Base-by-base conservation (phyloP, 345 rosid species). In the Murraya paniculata region DNA sequence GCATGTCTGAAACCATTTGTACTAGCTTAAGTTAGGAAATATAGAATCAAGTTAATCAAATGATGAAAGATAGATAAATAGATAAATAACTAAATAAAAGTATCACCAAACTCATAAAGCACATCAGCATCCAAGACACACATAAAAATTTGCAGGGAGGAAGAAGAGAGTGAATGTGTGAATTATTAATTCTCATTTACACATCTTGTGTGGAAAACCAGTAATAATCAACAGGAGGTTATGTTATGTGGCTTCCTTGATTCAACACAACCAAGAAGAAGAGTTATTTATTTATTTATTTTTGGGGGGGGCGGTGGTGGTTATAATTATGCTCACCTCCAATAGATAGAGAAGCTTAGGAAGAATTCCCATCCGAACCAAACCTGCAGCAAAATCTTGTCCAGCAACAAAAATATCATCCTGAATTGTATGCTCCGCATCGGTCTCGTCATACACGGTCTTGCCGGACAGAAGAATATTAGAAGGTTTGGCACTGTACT, bases 311-410 rank as follows among this genome's bases (percentile, higher is more conserved):
- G n/a, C n/a, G n/a, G n/a, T n/a, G n/a, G n/a, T n/a, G n/a, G n/a
- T n/a, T 18, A 58, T n/a, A 68, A 72, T 4, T 39, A 68, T 16
- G 45, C 90, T 85, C 74, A 93, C 99, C 94, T 92, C 93, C 85
- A 93, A 84, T 67, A 93, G 84, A 86, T 82, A 94, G 55, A 81
- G 82, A 78, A 95, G 83, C 85, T 93, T 91, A 57, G 87, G 87
- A 78, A 95, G 88, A 80, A 93, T 86, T 75, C 90, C 99, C 99
- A 95, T 95, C 84, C 94, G 87, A 76, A 93, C 91, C 66, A 95
- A 87, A 78, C 97, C 99, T 27, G 97, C 98, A 64, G 88, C 92
- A 87, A 93, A 90, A 85, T 95, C 99, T 88, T 93, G 99, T 77
- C 93, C 89, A 39, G 96, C 96, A 76, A 95, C 85, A 84, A 86